phyloP scores from a whole-genome alignment of 2,329 filamentous ascomycete species.

The Fusarium mexicanum region DNA sequence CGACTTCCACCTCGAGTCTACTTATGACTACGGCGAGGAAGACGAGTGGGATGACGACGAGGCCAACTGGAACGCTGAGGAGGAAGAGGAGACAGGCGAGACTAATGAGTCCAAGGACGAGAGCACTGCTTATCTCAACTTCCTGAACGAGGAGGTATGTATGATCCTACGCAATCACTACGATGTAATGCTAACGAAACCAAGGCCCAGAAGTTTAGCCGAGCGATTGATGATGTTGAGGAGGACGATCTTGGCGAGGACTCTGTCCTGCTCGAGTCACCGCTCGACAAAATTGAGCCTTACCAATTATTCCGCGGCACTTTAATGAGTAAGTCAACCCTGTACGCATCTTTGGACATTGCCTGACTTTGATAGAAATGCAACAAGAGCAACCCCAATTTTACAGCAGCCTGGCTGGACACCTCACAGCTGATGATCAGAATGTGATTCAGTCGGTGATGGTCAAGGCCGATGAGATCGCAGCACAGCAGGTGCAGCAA shows the following conservation, averaged over 20 bases:
- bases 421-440: constrained; percentile 83
- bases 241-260: constrained; percentile 94
- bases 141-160: constrained; percentile 87
- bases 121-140: constrained; percentile 93
- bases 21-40: constrained; percentile 73
- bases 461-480: constrained; percentile 64
- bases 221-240: constrained; percentile 73
- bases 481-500: constrained; percentile 44
- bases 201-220: constrained; percentile 84
- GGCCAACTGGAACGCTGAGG: constrained; percentile 80
- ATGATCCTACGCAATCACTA: not conserved
- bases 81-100: constrained; percentile 74
- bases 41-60: constrained; percentile 88
- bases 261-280: constrained; percentile 90
- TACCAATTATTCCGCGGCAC: constrained; percentile 89
- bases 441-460: constrained; percentile 81
- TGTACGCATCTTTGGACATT: not conserved
- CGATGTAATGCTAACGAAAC: constrained; percentile 34
- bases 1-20: constrained; percentile 77
- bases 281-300: constrained; percentile 93
- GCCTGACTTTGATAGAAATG: constrained; percentile 68
- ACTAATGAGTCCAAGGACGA: constrained; percentile 81
- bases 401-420: constrained; percentile 81
- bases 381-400: constrained; percentile 92
- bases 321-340: constrained; percentile 75